These are phyloP conservation scores for Gaeumannomyces sp. DNA, from an alignment of 2,329 filamentous ascomycete genomes.

Conservation along the genomic window DNA sequence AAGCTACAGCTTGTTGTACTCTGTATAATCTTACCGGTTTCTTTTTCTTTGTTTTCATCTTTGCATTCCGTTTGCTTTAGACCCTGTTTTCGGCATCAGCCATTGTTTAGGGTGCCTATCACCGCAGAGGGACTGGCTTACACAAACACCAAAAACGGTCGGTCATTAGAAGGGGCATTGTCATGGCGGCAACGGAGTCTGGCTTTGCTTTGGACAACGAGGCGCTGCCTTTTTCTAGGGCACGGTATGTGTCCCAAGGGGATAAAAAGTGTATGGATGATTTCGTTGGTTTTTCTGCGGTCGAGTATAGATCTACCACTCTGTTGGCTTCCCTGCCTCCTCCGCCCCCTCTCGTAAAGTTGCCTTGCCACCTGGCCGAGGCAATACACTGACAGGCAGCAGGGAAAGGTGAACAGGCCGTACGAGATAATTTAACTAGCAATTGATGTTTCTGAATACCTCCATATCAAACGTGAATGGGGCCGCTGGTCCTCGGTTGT, in stretches of 20 bases:
- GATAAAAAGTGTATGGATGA: neutral
- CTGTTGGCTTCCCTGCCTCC: no score
- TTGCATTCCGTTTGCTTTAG: neutral
- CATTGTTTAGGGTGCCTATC: neutral
- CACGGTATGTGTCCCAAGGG: neutral
- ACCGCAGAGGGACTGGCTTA: neutral
- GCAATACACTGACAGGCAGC: no score
- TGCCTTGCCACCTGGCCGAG: no score
- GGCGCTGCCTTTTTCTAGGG: neutral
- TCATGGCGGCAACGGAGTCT: neutral
- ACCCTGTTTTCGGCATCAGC: conserved; percentile 1
- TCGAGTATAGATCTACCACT: neutral
- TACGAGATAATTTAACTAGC: neutral
- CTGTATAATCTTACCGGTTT: neutral
- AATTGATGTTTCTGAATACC: neutral
- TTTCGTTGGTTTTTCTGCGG: neutral
- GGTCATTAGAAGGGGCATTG: neutral
- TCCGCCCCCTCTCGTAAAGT: no score
- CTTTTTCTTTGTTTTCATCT: neutral
- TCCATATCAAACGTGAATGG: neutral
- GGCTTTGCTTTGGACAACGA: neutral
- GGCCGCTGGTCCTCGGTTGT: neutral
- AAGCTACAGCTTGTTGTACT: neutral
- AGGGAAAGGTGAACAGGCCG: neutral
- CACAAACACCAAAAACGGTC: neutral